Evolutionary conservation across 768 basidiomycete species (phyloP).

Genomic region (Plicaturopsis crispa): DNA sequence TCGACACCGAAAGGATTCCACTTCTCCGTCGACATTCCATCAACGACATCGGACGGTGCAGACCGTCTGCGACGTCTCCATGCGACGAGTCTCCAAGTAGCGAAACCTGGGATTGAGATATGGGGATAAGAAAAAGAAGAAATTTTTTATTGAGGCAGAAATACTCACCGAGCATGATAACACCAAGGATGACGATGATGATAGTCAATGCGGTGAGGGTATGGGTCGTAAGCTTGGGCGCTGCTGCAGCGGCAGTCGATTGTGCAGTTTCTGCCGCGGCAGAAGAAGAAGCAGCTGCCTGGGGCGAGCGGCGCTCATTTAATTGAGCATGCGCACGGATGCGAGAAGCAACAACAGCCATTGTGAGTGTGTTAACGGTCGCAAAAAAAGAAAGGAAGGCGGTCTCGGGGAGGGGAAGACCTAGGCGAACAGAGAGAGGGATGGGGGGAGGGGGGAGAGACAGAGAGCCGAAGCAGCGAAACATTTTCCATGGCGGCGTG

Average conservation of each 20-base stretch:
- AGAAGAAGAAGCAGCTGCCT: background rate
- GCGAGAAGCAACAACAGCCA: conserved; percentile 1
- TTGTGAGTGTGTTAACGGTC: conserved; percentile 3
- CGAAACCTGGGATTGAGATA: too few relatives aligned
- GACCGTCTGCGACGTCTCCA: too few relatives aligned
- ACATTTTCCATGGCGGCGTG: too few relatives aligned
- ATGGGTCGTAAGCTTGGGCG: background rate
- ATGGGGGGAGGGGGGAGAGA: conserved; percentile 11
- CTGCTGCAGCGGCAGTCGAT: background rate
- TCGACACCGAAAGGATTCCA: too few relatives aligned
- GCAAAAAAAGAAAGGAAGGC: conserved; percentile 6
- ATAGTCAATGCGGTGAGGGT: conserved; percentile 16
- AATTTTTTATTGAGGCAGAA: too few relatives aligned
- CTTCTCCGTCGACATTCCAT: too few relatives aligned
- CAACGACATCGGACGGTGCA: too few relatives aligned
- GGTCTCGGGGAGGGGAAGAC: conserved; percentile 1
- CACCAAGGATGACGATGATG: conserved; percentile 18
- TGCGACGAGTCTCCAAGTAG: too few relatives aligned
- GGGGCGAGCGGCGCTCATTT: conserved; percentile 1
- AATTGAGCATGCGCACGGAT: conserved; percentile 8
- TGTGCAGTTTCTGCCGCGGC: background rate
- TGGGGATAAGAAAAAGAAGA: too few relatives aligned
- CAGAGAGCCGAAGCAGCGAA: background rate
- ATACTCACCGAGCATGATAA: conserved; percentile 14
- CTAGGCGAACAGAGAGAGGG: conserved; percentile 9